Base-by-base conservation (phyloP, 2,329 filamentous ascomycete genomes). In the Hypoxylon sp. region DNA sequence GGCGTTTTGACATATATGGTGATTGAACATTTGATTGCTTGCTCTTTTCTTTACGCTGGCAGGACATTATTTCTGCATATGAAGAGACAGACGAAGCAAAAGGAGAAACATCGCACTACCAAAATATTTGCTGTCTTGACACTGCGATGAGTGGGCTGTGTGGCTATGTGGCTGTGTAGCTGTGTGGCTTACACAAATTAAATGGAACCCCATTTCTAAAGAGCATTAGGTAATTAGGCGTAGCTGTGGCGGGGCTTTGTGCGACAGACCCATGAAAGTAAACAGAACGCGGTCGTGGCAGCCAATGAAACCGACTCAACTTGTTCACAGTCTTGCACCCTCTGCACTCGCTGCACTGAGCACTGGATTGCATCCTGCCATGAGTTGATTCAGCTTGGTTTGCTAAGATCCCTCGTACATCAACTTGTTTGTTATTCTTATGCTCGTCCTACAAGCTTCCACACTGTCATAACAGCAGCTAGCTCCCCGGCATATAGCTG, bases 281-380 rank as follows among this genome's bases (percentile, higher is more conserved):
- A 71, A 71, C 69, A 71, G 67, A 57, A 67, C 69, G 66, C 66
- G 68, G 62, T 57, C 51, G 33, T 8, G 48, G 5, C 18, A 59
- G 21, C 68, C 69, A 70, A 71, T 69, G 55, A 62, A 51, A 51
- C 35, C 26, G 13, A 35, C 41, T 20, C 42, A 37, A 52, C 35
- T 27, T 48, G 18, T 27, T 27, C 20, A 41, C 38, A 23, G 21
- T 53, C 27, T 55, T 40, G 21, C 41, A 49, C 46, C 42, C 11
- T n/a, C n/a, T n/a, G n/a, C n/a, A n/a, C n/a, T n/a, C n/a, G n/a
- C 42, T 13, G 47, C 27, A 31, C 10, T 48, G 33, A 9, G 27
- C 45, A 27, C 46, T 51, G 24, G 37, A 37, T 38, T 11, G 23
- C 26, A 27, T 47, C 26, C 26, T 11, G 31, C 31, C 15, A 35